Conservation (phyloP, 2,329 filamentous ascomycete genomes). For the Claviceps arundinis region DNA sequence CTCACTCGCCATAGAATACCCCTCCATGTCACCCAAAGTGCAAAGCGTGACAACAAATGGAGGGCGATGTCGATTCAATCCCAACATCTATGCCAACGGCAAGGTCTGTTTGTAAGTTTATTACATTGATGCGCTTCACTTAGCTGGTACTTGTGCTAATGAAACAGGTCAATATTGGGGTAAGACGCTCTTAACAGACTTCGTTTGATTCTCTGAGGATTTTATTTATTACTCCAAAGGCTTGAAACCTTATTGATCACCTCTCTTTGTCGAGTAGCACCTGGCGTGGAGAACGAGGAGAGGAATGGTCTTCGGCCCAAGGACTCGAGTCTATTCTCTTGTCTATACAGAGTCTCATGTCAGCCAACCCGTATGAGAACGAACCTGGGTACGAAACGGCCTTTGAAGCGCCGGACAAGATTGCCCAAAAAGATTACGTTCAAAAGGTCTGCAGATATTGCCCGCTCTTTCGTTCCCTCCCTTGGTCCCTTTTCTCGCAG, state of each 20-base stretch:
- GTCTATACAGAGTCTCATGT: conserved; percentile 95
- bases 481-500: background rate
- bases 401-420: conserved; percentile 54
- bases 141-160: background rate
- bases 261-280: conserved; percentile 44
- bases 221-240: background rate
- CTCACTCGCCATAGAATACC: conserved; percentile 53
- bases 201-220: background rate
- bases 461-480: background rate
- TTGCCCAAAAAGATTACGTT: conserved; percentile 60
- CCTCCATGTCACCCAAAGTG: conserved; percentile 48
- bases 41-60: conserved; percentile 72
- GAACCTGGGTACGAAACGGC: conserved; percentile 85
- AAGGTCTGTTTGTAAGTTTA: conserved; percentile 76
- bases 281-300: conserved; percentile 80
- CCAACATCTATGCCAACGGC: conserved; percentile 85
- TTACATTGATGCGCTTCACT: background rate
- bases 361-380: conserved; percentile 84
- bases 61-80: conserved; percentile 85
- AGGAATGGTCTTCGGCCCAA: conserved; percentile 94
- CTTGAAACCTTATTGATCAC: background rate
- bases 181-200: conserved; percentile 25
- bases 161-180: conserved; percentile 66
- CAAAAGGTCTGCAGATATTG: conserved; percentile 47
- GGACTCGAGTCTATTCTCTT: conserved; percentile 87